Conservation (phyloP, 495 filamentous ascomycete species). For the Penicillium flavigenum region DNA sequence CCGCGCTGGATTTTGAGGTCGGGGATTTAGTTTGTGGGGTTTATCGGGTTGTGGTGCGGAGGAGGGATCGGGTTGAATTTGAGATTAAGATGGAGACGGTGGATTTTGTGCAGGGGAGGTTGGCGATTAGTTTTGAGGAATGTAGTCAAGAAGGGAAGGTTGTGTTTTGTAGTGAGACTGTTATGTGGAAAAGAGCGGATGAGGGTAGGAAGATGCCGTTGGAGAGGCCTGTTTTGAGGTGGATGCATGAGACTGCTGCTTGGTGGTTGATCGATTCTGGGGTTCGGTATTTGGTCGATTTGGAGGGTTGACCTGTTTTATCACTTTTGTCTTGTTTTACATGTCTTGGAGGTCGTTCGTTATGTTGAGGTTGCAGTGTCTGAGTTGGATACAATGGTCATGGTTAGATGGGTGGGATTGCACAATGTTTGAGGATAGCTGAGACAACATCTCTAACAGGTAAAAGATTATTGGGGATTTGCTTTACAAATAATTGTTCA, state of each 20-base stretch:
- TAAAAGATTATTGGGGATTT: neutral
- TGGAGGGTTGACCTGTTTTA: constrained; percentile 16
- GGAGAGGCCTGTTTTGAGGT: constrained; percentile 27
- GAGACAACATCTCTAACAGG: neutral
- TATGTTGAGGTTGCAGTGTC: too few relatives aligned
- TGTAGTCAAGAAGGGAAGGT: constrained; percentile 9
- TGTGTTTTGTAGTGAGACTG: constrained; percentile 34
- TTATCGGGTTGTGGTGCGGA: constrained; percentile 31
- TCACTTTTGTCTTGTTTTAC: neutral
- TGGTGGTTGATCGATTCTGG: constrained; percentile 46
- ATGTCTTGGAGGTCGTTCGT: too few relatives aligned
- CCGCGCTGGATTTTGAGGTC: constrained; percentile 27
- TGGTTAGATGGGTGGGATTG: neutral
- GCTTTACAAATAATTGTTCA: neutral
- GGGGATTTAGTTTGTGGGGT: constrained; percentile 39
- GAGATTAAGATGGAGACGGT: constrained; percentile 23
- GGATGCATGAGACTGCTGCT: constrained; percentile 38
- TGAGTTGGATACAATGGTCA: too few relatives aligned
- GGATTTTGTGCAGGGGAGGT: constrained; percentile 27
- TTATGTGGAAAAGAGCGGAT: constrained; percentile 35
- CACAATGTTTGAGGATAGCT: neutral
- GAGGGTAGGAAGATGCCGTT: constrained; percentile 31
- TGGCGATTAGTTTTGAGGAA: constrained; percentile 26
- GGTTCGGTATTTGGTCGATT: constrained; percentile 32
- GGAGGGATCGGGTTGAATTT: constrained; percentile 34